Evolutionary conservation across 2,329 filamentous ascomycete species (phyloP), one percentile per base, ranked within the genome.

Genomic region (Thielaviopsis punctulata): DNA sequence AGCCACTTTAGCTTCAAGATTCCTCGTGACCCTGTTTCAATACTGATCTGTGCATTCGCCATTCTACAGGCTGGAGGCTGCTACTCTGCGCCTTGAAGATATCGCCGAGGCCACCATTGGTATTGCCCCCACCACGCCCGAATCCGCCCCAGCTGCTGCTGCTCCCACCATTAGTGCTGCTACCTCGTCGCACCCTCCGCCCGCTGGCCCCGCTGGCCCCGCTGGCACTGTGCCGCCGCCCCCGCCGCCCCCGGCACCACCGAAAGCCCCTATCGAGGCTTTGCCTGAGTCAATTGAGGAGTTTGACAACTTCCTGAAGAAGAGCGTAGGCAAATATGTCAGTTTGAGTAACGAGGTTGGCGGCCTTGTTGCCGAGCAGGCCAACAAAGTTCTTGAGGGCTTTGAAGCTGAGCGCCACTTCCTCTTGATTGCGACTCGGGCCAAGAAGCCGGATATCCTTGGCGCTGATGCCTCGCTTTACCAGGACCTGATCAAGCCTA

Each of bases 21-120:
- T 18, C 8, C 45, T 23, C 27, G 18, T 13, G 27, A 24, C 19
- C 21, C 13, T n/a, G 27, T 18, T 49, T 49, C 27, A 49, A 41
- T 48, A 18, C 19, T 19, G 24, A 39, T 8, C 46, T 43, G 23
- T 19, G 44, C 47, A 41, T 30, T 54, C 23, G 48, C 45, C 6
- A 8, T 45, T 21, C 2, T 33, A 8, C 65, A 98, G 92, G 70
- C 84, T 98, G 60, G 92, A 98, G 75, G 92, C 92, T 65, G 92
- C 92, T 39, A 98, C 92, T 50, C 92, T 88, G 58, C 82, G 92
- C 55, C 79, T 98, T 53, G 92, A 98, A 71, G 92, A 98, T 66
- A 95, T 98, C 62, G 90, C 92, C 45, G 80, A 85, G 58, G 83
- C 86, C 15, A 79, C 76, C 52, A 70, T 77, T 59, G 81, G 84